Conservation (phyloP, 495 filamentous ascomycete genomes). For the Lophiotrema nucula region DNA sequence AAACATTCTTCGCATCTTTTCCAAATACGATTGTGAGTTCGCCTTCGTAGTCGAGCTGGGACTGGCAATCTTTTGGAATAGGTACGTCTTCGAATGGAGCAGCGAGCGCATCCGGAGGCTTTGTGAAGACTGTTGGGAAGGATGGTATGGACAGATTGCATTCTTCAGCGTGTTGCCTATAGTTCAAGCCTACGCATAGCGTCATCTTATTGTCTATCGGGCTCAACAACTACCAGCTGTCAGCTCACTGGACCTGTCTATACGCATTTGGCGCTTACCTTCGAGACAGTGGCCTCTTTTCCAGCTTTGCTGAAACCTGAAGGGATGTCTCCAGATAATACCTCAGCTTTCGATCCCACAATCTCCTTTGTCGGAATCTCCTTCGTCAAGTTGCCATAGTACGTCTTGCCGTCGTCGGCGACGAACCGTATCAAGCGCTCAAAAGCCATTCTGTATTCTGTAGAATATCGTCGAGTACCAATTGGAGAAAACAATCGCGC, state of each 20-base stretch:
- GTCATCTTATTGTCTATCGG: constrained; percentile 31
- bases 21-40: constrained; percentile 45
- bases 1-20: constrained; percentile 41
- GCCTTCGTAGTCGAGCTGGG: constrained; percentile 37
- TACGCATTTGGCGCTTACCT: constrained; percentile 25
- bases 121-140: constrained; percentile 47
- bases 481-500: background rate
- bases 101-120: constrained; percentile 43
- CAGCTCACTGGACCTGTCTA: background rate
- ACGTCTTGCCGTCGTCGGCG: constrained; percentile 19
- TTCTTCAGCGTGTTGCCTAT: constrained; percentile 46
- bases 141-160: constrained; percentile 39
- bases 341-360: constrained; percentile 18
- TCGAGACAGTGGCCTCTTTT: constrained; percentile 30
- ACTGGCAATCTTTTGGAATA: constrained; percentile 42
- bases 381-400: constrained; percentile 22
- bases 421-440: constrained; percentile 29
- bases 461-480: background rate
- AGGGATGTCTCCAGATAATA: constrained; percentile 19
- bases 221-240: constrained; percentile 22
- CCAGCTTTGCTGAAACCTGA: constrained; percentile 25
- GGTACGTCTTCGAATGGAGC: constrained; percentile 41
- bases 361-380: constrained; percentile 24
- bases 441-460: constrained; percentile 19
- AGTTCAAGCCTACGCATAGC: constrained; percentile 49